These are phyloP conservation scores for Aspergillus japonicus DNA, from an alignment of 2,329 filamentous ascomycete species.

Conservation along the genomic window DNA sequence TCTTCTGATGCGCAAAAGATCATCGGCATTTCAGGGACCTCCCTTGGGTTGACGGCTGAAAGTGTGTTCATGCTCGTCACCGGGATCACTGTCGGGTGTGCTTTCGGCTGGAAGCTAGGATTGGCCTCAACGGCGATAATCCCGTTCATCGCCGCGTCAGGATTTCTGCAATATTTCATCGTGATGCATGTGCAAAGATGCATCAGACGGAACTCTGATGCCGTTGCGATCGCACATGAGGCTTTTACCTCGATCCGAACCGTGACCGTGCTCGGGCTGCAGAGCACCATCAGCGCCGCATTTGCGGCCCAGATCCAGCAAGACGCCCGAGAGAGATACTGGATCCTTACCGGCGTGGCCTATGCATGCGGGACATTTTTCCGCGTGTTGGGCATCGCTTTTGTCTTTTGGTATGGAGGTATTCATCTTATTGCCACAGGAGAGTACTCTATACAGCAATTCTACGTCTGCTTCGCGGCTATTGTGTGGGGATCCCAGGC, in stretches of 20 bases:
- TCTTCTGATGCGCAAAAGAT: neutral
- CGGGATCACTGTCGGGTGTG: conserved; percentile 1
- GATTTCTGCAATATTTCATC: conserved; percentile 5
- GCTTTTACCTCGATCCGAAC: conserved; percentile 11
- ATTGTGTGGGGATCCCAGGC: conserved; percentile 38
- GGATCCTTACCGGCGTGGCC: conserved; percentile 26
- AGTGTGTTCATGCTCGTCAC: conserved; percentile 8
- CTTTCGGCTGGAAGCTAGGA: conserved; percentile 13
- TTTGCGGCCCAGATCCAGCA: neutral
- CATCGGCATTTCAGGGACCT: conserved; percentile 4
- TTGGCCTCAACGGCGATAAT: conserved; percentile 9
- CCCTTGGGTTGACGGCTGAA: conserved; percentile 4
- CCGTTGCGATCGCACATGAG: conserved; percentile 5
- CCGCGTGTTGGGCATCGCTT: conserved; percentile 24
- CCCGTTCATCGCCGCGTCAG: conserved; percentile 5
- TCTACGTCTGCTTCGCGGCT: conserved; percentile 48
- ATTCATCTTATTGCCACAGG: conserved; percentile 50
- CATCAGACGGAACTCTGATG: neutral
- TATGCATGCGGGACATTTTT: conserved; percentile 25
- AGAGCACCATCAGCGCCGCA: conserved; percentile 1
- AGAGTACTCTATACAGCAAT: conserved; percentile 42
- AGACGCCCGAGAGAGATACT: conserved; percentile 25
- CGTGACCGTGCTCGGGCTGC: conserved; percentile 7
- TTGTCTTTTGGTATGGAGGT: conserved; percentile 66
- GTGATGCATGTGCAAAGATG: neutral